Evolutionary conservation across 1,284 basidiomycete species (phyloP), one percentile per base, ranked within the genome.

Genomic region (Cutaneotrichosporon mucoides): DNA sequence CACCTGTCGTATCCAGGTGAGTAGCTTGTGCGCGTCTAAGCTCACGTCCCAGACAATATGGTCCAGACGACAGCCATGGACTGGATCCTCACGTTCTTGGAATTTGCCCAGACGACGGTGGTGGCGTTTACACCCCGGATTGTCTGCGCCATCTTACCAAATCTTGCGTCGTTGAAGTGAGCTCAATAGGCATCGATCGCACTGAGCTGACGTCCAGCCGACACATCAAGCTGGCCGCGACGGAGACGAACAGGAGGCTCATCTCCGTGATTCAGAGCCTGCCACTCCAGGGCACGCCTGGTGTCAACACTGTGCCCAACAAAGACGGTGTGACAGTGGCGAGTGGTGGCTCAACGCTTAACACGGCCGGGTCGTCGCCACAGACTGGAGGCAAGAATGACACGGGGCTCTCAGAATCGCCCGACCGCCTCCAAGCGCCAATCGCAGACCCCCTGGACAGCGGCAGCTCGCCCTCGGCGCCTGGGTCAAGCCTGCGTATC

Each of bases 41-140:
- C 24, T 24, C 24, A 24, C 24, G 24, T n/a, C 24, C 12, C 55
- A 92, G 92, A 93, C 70, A 90, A 92, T 73, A 88, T 92, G 16
- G 91, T 93, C 65, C 89, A 93, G 71, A 90, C 88, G 0, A 90
- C 88, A 0, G 88, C 89, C 35, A 82, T 99, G 40, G 84, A 86
- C 65, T 99, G 96, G 96, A 83, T 99, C 37, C 85, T 90, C 15
- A 92, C 94, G 63, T 93, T 99, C 76, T 80, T 99, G 15, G 84
- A 83, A 46, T 92, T 97, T 67, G 88, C 88, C 6, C 87, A 90
- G 63, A 89, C 92, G 69, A 91, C 96, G 53, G 90, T 98, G 80
- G 86, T 99, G 33, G 90, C 92, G 2, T 97, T 97, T 72, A 94
- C 93, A 0, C 93, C 96, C 2, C 86, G 90, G 40, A 85, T 99